A percentile compares a stretch with the other conserved stretches of the same genome.
phyloP scores from a whole-genome alignment of 1,284 basidiomycete species.

The Apiotrichum mycotoxinovorans region DNA sequence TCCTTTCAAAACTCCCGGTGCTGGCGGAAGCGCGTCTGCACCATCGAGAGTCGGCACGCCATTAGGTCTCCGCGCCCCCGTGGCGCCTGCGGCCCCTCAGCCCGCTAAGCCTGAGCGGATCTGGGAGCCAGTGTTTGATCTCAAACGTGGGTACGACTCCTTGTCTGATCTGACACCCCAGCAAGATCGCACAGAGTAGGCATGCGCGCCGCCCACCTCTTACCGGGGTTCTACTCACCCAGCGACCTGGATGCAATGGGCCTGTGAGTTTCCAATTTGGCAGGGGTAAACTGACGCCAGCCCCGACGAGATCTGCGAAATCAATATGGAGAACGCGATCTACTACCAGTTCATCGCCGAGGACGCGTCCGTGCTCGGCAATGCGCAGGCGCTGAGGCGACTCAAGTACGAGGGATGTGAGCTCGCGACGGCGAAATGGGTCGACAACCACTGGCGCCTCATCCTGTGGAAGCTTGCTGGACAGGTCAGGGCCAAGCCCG shows the following conservation, averaged over 20 bases:
- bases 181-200: conserved; percentile 25
- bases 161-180: conserved; percentile 4
- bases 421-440: conserved; percentile 59
- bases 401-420: conserved; percentile 33
- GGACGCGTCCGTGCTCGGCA: conserved; percentile 21
- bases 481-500: conserved; percentile 68
- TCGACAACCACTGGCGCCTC: conserved; percentile 83
- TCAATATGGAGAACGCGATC: conserved; percentile 60
- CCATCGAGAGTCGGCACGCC: background rate
- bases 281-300: conserved; percentile 20
- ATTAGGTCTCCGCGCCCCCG: conserved; percentile 4
- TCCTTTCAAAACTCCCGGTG: conserved; percentile 38
- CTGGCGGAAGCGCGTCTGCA: too few relatives aligned
- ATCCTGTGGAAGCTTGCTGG: conserved; percentile 94
- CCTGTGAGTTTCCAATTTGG: conserved; percentile 56
- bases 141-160: conserved; percentile 30
- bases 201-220: conserved; percentile 44
- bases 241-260: conserved; percentile 59
- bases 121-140: conserved; percentile 38
- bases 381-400: conserved; percentile 24
- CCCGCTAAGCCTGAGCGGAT: conserved; percentile 1
- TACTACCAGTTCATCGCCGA: conserved; percentile 62
- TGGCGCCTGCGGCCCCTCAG: conserved; percentile 1
- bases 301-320: conserved; percentile 57
- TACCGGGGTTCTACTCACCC: conserved; percentile 58